Evolutionary conservation across 768 basidiomycete genomes (phyloP).

Genomic region (Pleurotus cornucopiae): DNA sequence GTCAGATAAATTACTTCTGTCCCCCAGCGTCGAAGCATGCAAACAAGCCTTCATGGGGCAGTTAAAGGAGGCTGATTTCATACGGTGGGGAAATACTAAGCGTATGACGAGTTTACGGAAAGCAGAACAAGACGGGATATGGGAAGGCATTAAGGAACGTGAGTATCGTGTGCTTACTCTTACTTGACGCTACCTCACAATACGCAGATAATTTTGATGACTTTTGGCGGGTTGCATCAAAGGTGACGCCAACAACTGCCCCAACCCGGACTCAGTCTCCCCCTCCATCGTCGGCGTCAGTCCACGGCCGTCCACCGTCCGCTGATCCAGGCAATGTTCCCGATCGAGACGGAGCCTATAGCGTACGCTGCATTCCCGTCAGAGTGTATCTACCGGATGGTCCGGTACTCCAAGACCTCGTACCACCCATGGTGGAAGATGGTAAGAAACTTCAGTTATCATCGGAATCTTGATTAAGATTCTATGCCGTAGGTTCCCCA

Average conservation of each 20-base stretch:
- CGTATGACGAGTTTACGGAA: conserved; percentile 88
- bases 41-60: conserved; percentile 95
- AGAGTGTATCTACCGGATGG: conserved; percentile 88
- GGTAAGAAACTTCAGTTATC: conserved; percentile 52
- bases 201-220: conserved; percentile 89
- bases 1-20: conserved; percentile 76
- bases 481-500: conserved; percentile 49
- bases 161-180: conserved; percentile 25
- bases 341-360: conserved; percentile 83
- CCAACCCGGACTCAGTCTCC: conserved; percentile 57
- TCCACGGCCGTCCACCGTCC: conserved; percentile 62
- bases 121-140: conserved; percentile 91
- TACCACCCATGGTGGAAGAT: conserved; percentile 73
- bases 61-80: conserved; percentile 94
- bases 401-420: conserved; percentile 87
- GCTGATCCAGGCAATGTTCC: conserved; percentile 47
- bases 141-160: conserved; percentile 97
- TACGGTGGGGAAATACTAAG: conserved; percentile 94
- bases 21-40: conserved; percentile 80
- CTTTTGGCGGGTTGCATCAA: conserved; percentile 91
- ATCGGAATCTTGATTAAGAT: not conserved
- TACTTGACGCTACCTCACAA: not conserved
- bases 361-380: conserved; percentile 83
- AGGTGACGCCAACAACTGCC: conserved; percentile 80
- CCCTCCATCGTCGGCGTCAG: conserved; percentile 47